Percentiles rank a stretch among this genome's conserved stretches.
Conservation (phyloP, 164 flowering plant species). For the Buxus sempervirens region DNA sequence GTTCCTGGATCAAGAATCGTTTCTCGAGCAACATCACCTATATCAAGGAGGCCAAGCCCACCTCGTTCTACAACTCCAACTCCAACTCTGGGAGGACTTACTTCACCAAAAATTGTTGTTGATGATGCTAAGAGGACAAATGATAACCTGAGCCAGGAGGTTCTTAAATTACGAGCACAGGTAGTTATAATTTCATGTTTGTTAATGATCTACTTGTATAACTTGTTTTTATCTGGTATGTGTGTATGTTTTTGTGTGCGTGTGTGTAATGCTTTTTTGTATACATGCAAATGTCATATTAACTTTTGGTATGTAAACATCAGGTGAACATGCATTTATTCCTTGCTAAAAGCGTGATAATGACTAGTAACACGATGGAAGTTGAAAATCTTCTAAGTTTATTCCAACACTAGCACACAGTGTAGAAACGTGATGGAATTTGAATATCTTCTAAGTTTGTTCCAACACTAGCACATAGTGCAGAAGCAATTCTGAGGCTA, state of each 20-base stretch:
- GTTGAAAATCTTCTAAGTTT: neutral
- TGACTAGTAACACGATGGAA: neutral
- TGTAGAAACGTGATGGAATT: neutral
- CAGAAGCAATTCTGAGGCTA: neutral
- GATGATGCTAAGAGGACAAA: conserved; percentile 74
- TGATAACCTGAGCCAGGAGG: conserved; percentile 75
- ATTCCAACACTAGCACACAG: neutral
- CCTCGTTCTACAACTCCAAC: conserved; percentile 98
- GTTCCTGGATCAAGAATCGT: conserved; percentile 98
- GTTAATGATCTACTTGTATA: neutral
- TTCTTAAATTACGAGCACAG: conserved; percentile 78
- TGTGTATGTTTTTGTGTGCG: too few species aligned
- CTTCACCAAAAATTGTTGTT: conserved; percentile 68
- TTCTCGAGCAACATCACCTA: conserved; percentile 96
- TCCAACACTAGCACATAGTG: neutral
- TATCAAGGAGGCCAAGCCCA: conserved; percentile 91
- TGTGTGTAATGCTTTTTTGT: too few species aligned
- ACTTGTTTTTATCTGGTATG: neutral
- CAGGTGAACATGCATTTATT: neutral
- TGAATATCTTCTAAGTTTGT: neutral
- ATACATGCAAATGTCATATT: too few species aligned
- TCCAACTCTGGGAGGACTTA: conserved; percentile 82
- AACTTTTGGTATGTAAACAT: neutral
- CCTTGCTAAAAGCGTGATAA: neutral
- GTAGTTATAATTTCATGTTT: conserved; percentile 23